Evolutionary conservation across 208 protist genomes (phyloP).

Genomic region (Acanthamoeba rhysodes): DNA sequence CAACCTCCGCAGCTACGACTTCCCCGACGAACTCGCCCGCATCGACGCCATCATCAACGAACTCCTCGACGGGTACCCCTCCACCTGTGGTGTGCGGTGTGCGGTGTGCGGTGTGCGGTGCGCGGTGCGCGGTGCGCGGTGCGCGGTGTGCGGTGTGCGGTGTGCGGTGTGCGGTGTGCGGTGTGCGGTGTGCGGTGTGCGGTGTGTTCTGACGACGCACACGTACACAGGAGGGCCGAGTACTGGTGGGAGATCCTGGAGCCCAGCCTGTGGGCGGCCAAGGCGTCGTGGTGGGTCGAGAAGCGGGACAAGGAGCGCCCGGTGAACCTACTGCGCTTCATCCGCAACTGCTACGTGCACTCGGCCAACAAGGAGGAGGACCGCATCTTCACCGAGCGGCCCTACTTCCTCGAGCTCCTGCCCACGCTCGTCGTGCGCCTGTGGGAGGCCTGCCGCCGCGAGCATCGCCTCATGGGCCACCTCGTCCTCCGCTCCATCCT

Average conservation of each 20-base stretch:
- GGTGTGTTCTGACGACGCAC: background rate
- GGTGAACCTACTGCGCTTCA: background rate
- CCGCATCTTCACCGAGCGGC: constrained; percentile 43
- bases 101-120: too few relatives aligned
- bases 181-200: background rate
- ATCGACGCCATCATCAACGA: background rate
- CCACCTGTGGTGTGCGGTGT: too few relatives aligned
- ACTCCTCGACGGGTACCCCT: background rate
- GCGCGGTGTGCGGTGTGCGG: too few relatives aligned
- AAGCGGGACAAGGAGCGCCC: background rate
- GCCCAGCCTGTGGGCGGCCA: background rate
- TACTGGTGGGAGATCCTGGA: background rate
- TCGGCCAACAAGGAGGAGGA: background rate
- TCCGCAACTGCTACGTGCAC: constrained; percentile 34
- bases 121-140: too few relatives aligned
- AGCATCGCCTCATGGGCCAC: constrained; percentile 22
- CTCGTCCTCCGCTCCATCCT: constrained; percentile 35
- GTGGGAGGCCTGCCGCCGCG: constrained; percentile 2
- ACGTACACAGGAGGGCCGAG: background rate
- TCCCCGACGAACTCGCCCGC: background rate
- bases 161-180: too few relatives aligned
- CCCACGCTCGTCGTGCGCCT: constrained; percentile 25
- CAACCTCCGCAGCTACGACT: constrained; percentile 20
- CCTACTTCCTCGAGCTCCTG: constrained; percentile 44
- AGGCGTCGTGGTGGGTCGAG: background rate